A percentile compares a stretch with the other conserved stretches of the same genome.
phyloP scores from a whole-genome alignment of 257 asterid species.

The Solanum rostratum region DNA sequence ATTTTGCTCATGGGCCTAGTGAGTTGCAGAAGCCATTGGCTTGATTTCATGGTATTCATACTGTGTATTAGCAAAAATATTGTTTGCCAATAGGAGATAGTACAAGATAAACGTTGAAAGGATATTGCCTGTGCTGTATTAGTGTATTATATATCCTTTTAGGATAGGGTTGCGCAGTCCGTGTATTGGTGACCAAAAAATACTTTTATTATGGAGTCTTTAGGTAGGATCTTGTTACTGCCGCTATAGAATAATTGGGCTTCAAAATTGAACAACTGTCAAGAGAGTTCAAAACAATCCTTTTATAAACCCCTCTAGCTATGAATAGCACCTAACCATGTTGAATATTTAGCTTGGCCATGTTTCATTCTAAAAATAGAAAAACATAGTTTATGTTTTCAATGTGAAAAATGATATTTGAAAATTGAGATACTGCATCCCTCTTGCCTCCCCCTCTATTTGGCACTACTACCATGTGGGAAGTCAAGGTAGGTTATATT shows the following conservation, averaged over 20 bases:
- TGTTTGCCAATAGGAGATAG: background rate
- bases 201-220: background rate
- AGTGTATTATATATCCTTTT: background rate
- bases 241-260: background rate
- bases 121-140: background rate
- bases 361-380: too few species aligned
- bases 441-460: background rate
- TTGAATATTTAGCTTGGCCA: background rate
- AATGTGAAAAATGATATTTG: too few species aligned
- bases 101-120: background rate
- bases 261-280: background rate
- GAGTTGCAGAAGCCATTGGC: slow-evolving; percentile 53
- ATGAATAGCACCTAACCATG: background rate
- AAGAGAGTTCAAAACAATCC: background rate
- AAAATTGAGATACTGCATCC: too few species aligned
- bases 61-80: background rate
- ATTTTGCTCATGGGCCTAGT: slow-evolving; percentile 82
- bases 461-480: background rate
- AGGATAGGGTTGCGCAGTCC: background rate
- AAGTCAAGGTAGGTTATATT: background rate
- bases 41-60: background rate
- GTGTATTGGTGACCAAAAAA: background rate
- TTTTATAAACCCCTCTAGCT: background rate
- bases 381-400: too few species aligned
- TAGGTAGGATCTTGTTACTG: background rate